Base-by-base conservation (phyloP, 306 rosid genomes). In the Castanospermum australe region DNA sequence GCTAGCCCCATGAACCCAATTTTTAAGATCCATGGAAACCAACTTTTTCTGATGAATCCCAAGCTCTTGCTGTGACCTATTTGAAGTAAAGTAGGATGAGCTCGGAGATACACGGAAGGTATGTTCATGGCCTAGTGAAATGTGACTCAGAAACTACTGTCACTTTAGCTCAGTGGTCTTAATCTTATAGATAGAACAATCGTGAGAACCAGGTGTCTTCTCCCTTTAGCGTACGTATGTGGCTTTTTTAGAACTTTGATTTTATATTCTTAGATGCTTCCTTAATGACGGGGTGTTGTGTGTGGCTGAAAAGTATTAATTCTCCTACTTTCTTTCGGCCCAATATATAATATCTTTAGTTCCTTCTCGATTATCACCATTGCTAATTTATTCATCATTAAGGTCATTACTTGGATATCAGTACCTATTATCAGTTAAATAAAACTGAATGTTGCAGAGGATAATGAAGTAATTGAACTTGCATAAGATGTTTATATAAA, bases 261-360 rank as follows among this genome's bases (percentile, higher is more conserved):
- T 65, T 56, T 71, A 51, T 71, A 76, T 78, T 73, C 82, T 83
- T 78, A 44, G 86, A 87, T 84, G 81, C 89, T 84, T 91, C 80
- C 90, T 85, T 88, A 61, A 73, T 50, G 82, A 81, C 5, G 69
- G 12, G 45, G 63, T 79, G 65, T 56, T 71, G 56, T 76, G 66
- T 8, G 2, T 33, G 77, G 88, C 30, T 75, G 88, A 75, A 78
- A 86, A 81, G 86, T 69, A 80, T 76, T 65, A 64, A 44, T 75
- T 71, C 78, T 64, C 61, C 39, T 74, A 17, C 84, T 78, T 78
- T 54, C 42, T 25, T 79, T 71, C 39, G 38, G 6, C 17, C 4
- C 42, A 33, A n/a, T n/a, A n/a, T n/a, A n/a, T 15, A 33, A 21
- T 12, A 39, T 28, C 15, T 18, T 51, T 64, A 36, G 63, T 56